These are phyloP conservation scores for Exophiala xenobiotica DNA, from an alignment of 2,329 filamentous ascomycete species.

Conservation along the genomic window DNA sequence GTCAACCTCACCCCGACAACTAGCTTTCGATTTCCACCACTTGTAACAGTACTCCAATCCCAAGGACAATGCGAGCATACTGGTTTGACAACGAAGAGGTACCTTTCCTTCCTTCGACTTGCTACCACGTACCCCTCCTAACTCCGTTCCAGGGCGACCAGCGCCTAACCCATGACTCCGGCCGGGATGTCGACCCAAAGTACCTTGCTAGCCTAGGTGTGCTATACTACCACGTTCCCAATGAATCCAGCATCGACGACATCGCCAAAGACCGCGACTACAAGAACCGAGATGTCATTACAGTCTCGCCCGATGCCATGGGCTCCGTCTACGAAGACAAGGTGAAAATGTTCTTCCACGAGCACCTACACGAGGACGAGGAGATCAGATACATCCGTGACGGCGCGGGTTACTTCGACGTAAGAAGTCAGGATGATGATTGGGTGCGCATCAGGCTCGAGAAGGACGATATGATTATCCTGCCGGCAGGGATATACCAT, in stretches of 20 bases:
- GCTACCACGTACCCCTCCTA: too few relatives aligned
- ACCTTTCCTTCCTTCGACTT: slow-evolving; percentile 32
- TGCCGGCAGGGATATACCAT: slow-evolving; percentile 95
- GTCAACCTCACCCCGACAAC: neutral
- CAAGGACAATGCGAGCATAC: slow-evolving; percentile 64
- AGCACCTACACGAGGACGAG: slow-evolving; percentile 97
- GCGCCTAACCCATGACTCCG: slow-evolving; percentile 84
- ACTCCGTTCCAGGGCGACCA: slow-evolving; percentile 73
- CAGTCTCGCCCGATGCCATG: slow-evolving; percentile 81
- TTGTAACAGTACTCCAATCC: neutral
- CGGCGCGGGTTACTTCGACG: slow-evolving; percentile 90
- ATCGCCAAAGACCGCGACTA: slow-evolving; percentile 77
- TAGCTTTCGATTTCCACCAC: too few relatives aligned
- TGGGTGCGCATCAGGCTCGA: slow-evolving; percentile 86
- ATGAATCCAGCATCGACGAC: slow-evolving; percentile 66
- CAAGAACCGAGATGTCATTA: slow-evolving; percentile 93
- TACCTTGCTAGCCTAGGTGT: slow-evolving; percentile 77
- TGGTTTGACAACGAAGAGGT: slow-evolving; percentile 68
- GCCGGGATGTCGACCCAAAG: slow-evolving; percentile 62
- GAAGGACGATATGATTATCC: slow-evolving; percentile 86
- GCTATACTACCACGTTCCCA: slow-evolving; percentile 68
- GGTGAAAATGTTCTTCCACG: slow-evolving; percentile 88
- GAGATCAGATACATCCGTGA: slow-evolving; percentile 94
- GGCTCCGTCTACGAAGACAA: slow-evolving; percentile 87
- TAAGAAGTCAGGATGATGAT: slow-evolving; percentile 74